Base-by-base conservation (phyloP, 2,329 filamentous ascomycete species). In the Ophiostoma piceae region DNA sequence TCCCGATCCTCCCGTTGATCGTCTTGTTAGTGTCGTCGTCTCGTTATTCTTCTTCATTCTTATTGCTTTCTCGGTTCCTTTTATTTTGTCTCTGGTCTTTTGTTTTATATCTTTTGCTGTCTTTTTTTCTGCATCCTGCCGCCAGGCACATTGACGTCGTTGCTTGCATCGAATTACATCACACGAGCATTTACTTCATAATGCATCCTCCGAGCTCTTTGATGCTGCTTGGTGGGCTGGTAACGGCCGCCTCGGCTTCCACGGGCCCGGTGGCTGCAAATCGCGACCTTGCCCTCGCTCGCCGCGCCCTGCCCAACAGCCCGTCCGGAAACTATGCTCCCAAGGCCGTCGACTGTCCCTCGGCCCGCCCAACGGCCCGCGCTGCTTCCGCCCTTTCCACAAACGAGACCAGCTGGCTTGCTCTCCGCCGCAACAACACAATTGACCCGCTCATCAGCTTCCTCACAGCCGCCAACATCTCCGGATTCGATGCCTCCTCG, bases 401-500 rank as follows among this genome's bases (percentile, higher is more conserved):
- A 19, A 82, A 89, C 70, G 94, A 97, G 80, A 84, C 82, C 54
- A 80, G 84, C 76, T 97, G 94, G 92, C 83, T 97, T 16, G 77
- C 86, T 67, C 83, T 83, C 71, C 87, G 94, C 71, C 86, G 92
- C 73, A 86, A 87, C 72, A 89, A 89, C 73, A 96, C 92, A 0
- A 80, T 94, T 22, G 79, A 87, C 11, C 88, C 92, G n/a, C 89
- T 97, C 85, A 86, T 84, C 69, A 84, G 90, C 22, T 88, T 96
- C 73, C 83, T 98, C 68, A 82, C 82, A 22, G 86, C 90, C 71
- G 83, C 92, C 76, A 87, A 87, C 74, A 94, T 98, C 72, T 80
- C 85, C n/a, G 87, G 85, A 71, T 94, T 97, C 72, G 89, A 97
- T 78, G 89, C 88, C n/a, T 82, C 82, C 0, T 77, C 80, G 1